Conservation (phyloP, 2,329 filamentous ascomycete genomes). For the Pleomassaria siparia region DNA sequence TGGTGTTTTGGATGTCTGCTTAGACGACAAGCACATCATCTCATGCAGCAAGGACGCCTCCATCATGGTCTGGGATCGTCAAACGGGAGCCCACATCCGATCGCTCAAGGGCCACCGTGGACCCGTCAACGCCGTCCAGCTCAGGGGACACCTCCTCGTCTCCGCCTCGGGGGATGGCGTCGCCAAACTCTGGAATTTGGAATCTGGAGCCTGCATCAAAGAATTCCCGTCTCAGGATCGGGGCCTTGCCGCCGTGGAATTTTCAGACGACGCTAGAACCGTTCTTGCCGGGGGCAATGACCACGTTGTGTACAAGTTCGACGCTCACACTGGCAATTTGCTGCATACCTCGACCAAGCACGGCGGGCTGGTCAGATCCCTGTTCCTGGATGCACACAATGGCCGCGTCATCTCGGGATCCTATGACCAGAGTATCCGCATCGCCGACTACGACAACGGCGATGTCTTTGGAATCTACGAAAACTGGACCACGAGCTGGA, state of each 20-base stretch:
- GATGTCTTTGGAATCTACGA: constrained; percentile 79
- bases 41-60: constrained; percentile 95
- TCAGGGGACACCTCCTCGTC: constrained; percentile 89
- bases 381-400: constrained; percentile 87
- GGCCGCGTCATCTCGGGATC: constrained; percentile 86
- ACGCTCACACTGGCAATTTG: constrained; percentile 85
- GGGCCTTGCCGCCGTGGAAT: constrained; percentile 92
- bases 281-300: constrained; percentile 95
- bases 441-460: constrained; percentile 84
- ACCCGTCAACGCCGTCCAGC: constrained; percentile 93
- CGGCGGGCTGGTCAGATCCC: constrained; percentile 78
- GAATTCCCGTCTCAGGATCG: constrained; percentile 90
- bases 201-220: constrained; percentile 82
- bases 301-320: constrained; percentile 93
- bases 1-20: constrained; percentile 90
- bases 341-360: constrained; percentile 81
- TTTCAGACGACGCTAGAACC: constrained; percentile 90
- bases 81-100: constrained; percentile 73
- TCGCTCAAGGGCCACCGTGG: constrained; percentile 83
- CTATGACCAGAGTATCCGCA: constrained; percentile 94
- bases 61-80: constrained; percentile 92
- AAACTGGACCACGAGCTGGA: constrained; percentile 97
- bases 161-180: constrained; percentile 92
- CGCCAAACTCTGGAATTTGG: constrained; percentile 94
- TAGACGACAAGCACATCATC: constrained; percentile 89